A percentile compares a stretch with the other conserved stretches of the same genome.
phyloP scores from a whole-genome alignment of 495 filamentous ascomycete species.

The Ascodesmis nigricans region DNA sequence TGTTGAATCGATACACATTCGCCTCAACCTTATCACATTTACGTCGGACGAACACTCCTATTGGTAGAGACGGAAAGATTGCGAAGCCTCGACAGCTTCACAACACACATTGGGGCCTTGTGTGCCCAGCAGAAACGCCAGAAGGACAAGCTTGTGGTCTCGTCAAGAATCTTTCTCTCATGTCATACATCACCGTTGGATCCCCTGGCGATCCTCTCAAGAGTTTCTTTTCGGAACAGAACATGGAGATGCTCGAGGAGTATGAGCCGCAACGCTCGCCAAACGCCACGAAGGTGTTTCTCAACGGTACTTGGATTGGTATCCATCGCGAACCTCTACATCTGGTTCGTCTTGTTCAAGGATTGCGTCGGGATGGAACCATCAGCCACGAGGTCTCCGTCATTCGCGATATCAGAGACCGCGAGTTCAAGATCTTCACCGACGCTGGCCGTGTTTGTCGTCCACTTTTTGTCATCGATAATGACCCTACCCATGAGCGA shows the following conservation, averaged over 20 bases:
- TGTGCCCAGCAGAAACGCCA: constrained; percentile 92
- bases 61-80: constrained; percentile 93
- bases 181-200: constrained; percentile 94
- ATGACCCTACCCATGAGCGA: constrained; percentile 41
- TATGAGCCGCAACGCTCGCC: constrained; percentile 76
- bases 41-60: constrained; percentile 88
- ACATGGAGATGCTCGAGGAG: constrained; percentile 92
- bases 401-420: constrained; percentile 81
- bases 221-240: constrained; percentile 79
- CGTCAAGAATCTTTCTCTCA: constrained; percentile 92
- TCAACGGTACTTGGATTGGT: constrained; percentile 96
- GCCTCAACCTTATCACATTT: constrained; percentile 91
- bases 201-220: constrained; percentile 72
- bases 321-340: constrained; percentile 62
- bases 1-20: constrained; percentile 93
- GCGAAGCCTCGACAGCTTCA: constrained; percentile 94
- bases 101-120: constrained; percentile 96
- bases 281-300: constrained; percentile 89
- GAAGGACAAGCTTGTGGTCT: constrained; percentile 97
- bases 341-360: constrained; percentile 52
- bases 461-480: constrained; percentile 77
- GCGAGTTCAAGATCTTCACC: constrained; percentile 96
- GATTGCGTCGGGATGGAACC: constrained; percentile 46
- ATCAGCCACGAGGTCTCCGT: constrained; percentile 80
- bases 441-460: constrained; percentile 88